Conservation (phyloP, 2,329 filamentous ascomycete genomes). For the Lachnellula suecica region DNA sequence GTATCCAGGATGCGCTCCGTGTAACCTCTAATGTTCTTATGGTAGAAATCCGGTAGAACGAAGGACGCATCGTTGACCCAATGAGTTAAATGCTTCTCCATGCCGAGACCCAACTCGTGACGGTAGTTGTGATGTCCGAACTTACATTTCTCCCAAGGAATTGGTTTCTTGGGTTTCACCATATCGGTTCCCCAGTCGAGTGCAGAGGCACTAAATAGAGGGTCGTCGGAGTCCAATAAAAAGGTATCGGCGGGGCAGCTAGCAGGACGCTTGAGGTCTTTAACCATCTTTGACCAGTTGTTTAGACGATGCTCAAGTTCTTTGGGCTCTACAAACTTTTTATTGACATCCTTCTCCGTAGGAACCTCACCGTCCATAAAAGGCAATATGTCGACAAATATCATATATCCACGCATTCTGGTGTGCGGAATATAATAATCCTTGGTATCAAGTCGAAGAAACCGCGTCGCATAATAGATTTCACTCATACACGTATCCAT, state of each 20-base stretch:
- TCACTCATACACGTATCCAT: slow-evolving; percentile 19
- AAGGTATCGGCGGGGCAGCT: neutral
- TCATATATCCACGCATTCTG: slow-evolving; percentile 56
- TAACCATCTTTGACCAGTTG: slow-evolving; percentile 7
- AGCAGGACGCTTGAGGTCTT: slow-evolving; percentile 37
- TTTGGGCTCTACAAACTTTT: neutral
- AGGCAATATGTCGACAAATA: slow-evolving; percentile 48
- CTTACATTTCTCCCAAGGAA: slow-evolving; percentile 54
- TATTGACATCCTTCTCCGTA: neutral
- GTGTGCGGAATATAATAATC: slow-evolving; percentile 74
- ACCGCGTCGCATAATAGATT: slow-evolving; percentile 54
- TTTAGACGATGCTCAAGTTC: neutral
- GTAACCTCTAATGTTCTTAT: slow-evolving; percentile 47
- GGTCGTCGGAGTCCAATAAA: slow-evolving; percentile 44
- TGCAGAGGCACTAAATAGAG: slow-evolving; percentile 44
- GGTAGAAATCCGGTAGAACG: slow-evolving; percentile 54
- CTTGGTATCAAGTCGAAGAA: slow-evolving; percentile 62
- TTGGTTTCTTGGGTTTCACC: slow-evolving; percentile 27
- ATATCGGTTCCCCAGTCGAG: slow-evolving; percentile 26
- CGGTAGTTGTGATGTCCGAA: slow-evolving; percentile 59
- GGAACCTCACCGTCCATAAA: neutral
- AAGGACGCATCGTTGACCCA: slow-evolving; percentile 56
- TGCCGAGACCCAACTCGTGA: slow-evolving; percentile 47
- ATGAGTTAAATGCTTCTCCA: slow-evolving; percentile 55
- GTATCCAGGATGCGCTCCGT: slow-evolving; percentile 64